Evolutionary conservation across 805 yeast genomes (phyloP).

Genomic region (Ogataea polymorpha): DNA sequence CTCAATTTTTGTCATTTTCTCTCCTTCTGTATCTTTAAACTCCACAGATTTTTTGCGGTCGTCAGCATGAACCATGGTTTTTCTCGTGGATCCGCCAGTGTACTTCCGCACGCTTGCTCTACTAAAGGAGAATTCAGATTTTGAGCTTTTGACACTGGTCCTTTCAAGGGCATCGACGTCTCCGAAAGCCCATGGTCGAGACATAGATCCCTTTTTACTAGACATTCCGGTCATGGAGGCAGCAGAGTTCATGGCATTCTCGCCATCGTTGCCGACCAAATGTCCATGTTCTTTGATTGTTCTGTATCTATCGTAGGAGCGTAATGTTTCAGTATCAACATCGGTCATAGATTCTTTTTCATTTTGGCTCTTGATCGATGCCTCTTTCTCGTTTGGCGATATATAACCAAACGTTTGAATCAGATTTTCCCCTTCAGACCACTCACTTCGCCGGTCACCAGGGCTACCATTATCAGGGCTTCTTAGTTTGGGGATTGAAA

Average conservation of each 20-base stretch:
- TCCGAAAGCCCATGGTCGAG: constrained; percentile 21
- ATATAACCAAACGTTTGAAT: constrained; percentile 25
- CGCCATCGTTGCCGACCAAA: constrained; percentile 8
- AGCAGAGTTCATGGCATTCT: constrained; percentile 12
- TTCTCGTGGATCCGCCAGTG: constrained; percentile 11
- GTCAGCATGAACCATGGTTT: constrained; percentile 3
- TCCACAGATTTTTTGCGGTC: constrained; percentile 19
- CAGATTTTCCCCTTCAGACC: constrained; percentile 24
- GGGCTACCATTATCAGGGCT: constrained; percentile 2
- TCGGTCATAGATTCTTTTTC: constrained; percentile 6
- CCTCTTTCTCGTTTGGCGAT: constrained; percentile 13
- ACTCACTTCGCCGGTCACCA: constrained; percentile 16
- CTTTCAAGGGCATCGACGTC: constrained; percentile 19
- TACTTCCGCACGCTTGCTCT: constrained; percentile 14
- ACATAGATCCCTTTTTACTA: constrained; percentile 20
- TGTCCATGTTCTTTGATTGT: background rate
- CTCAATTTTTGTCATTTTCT: background rate
- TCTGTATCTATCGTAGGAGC: constrained; percentile 5
- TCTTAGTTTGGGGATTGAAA: constrained; percentile 19
- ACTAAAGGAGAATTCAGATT: constrained; percentile 20
- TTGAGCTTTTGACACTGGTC: constrained; percentile 17
- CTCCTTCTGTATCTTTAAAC: constrained; percentile 8
- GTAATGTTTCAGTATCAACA: constrained; percentile 9
- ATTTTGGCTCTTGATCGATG: background rate
- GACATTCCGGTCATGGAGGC: constrained; percentile 21